Evolutionary conservation across 2,329 filamentous ascomycete species (phyloP).

Genomic region (Chaetomium sp.): DNA sequence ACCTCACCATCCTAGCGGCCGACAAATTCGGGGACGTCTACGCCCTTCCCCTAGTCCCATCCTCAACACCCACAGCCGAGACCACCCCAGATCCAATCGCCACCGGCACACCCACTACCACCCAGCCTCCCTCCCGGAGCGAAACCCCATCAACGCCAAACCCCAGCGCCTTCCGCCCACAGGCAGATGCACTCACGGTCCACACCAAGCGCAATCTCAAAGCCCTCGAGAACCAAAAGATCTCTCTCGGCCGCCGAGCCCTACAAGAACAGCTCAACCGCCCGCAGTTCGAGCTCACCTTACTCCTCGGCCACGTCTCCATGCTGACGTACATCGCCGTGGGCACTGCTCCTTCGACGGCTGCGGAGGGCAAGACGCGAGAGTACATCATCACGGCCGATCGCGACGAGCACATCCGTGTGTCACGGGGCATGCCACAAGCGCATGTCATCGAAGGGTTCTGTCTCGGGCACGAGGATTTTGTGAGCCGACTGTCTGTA

Average conservation of each 20-base stretch:
- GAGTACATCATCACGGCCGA: conserved; percentile 50
- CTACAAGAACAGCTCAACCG: neutral
- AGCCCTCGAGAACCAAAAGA: conserved; percentile 53
- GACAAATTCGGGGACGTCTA: conserved; percentile 99
- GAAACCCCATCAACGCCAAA: conserved; percentile 21
- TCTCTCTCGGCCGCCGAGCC: conserved; percentile 28
- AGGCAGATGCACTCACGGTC: conserved; percentile 54
- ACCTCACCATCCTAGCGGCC: conserved; percentile 67
- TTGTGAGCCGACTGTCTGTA: conserved; percentile 71
- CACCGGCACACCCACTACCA: neutral
- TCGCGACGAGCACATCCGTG: conserved; percentile 70
- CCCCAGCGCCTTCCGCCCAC: conserved; percentile 37
- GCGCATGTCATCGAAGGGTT: conserved; percentile 82
- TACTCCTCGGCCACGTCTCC: conserved; percentile 89
- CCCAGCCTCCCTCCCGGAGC: conserved; percentile 11
- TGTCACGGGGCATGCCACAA: conserved; percentile 73
- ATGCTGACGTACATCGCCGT: conserved; percentile 72
- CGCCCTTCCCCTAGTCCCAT: conserved; percentile 63
- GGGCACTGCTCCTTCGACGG: neutral
- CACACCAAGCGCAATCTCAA: conserved; percentile 58
- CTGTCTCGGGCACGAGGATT: conserved; percentile 82
- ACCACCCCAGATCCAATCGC: neutral
- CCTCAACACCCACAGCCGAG: conserved; percentile 15
- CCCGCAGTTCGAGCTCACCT: conserved; percentile 60
- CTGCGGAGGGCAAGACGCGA: conserved; percentile 12